Evolutionary conservation across 768 basidiomycete species (phyloP).

Genomic region (Amanita pseudoporphyria): DNA sequence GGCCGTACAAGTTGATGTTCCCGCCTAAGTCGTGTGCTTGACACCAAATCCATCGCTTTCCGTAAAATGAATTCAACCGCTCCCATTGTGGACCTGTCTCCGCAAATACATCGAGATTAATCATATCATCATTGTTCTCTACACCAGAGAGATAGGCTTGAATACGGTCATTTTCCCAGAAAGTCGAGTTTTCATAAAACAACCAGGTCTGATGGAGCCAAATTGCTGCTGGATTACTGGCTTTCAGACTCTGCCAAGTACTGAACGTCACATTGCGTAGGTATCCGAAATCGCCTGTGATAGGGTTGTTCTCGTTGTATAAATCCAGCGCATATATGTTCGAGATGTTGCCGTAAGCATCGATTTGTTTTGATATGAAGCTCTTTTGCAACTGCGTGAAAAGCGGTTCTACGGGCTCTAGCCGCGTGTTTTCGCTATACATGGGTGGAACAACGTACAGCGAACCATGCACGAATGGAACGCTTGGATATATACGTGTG

Average conservation of each 20-base stretch:
- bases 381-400: background rate
- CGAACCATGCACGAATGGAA: background rate
- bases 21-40: background rate
- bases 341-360: background rate
- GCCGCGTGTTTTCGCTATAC: background rate
- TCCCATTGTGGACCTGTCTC: background rate
- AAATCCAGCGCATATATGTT: background rate
- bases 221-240: background rate
- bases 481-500: background rate
- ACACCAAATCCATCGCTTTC: background rate
- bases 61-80: background rate
- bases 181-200: background rate
- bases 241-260: background rate
- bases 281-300: background rate
- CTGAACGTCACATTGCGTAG: background rate
- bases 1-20: background rate
- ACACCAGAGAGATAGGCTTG: background rate
- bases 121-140: background rate
- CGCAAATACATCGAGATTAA: background rate
- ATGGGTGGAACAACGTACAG: background rate
- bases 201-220: background rate
- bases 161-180: background rate
- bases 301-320: background rate
- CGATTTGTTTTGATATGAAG: background rate
- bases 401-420: background rate